Conservation (phyloP, 768 basidiomycete species). For the Chalciporus piperatus region DNA sequence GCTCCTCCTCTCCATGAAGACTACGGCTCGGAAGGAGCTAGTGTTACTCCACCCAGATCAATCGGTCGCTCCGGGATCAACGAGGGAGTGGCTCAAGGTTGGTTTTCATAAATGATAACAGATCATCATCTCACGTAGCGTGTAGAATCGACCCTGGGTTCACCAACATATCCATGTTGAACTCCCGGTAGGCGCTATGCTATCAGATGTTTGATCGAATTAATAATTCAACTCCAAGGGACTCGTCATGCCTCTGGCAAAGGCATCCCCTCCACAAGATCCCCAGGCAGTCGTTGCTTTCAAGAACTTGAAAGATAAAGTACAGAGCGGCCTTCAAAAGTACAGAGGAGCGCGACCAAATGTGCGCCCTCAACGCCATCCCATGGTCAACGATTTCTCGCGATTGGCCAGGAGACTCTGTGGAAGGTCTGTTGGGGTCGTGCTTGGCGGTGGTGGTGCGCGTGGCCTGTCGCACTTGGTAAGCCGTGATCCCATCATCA, state of each 20-base stretch:
- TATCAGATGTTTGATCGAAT: neutral
- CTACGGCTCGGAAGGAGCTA: conserved; percentile 96
- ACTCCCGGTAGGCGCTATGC: conserved; percentile 56
- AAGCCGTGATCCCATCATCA: conserved; percentile 24
- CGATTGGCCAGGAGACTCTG: conserved; percentile 88
- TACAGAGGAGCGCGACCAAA: conserved; percentile 69
- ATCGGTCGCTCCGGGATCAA: conserved; percentile 84
- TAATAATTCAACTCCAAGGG: conserved; percentile 47
- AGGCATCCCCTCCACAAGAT: conserved; percentile 65
- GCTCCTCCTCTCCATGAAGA: conserved; percentile 90
- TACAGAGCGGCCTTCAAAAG: conserved; percentile 84
- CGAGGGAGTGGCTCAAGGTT: conserved; percentile 94
- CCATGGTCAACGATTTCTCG: conserved; percentile 88
- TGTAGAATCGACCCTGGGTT: conserved; percentile 89
- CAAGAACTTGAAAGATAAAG: conserved; percentile 89
- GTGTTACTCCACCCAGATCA: conserved; percentile 92
- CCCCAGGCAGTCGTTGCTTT: conserved; percentile 86
- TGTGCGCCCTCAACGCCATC: conserved; percentile 69
- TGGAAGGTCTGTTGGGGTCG: conserved; percentile 89
- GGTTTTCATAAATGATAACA: conserved; percentile 10
- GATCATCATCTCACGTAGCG: conserved; percentile 5
- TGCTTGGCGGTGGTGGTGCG: conserved; percentile 97
- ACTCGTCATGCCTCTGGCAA: conserved; percentile 61
- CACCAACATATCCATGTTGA: conserved; percentile 97
- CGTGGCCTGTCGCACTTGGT: conserved; percentile 78